phyloP scores from a whole-genome alignment of 192 early-diverging fungal genomes.

The Coemansia sp. region DNA sequence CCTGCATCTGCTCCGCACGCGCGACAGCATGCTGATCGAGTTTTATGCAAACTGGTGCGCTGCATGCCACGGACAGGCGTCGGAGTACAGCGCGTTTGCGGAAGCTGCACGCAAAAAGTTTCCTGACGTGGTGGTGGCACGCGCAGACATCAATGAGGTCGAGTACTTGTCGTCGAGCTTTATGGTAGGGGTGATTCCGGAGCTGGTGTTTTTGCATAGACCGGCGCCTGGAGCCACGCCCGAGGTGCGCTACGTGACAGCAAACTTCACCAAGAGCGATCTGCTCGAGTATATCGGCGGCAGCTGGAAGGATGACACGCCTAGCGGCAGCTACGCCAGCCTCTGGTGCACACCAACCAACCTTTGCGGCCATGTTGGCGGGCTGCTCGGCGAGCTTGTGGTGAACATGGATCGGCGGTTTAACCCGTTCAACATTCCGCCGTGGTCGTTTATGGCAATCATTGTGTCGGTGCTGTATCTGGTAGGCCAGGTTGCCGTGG shows the following conservation, averaged over 20 bases:
- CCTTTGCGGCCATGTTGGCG: conserved; percentile 50
- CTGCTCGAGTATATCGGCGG: conserved; percentile 43
- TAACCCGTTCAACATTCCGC: conserved; percentile 43
- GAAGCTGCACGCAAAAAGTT: conserved; percentile 24
- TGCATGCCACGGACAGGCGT: conserved; percentile 41
- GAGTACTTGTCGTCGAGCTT: conserved; percentile 53
- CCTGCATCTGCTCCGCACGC: conserved; percentile 24
- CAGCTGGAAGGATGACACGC: conserved; percentile 30
- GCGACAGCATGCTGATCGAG: conserved; percentile 40
- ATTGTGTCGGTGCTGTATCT: conserved; percentile 38
- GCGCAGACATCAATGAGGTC: conserved; percentile 34
- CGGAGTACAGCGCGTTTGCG: conserved; percentile 40
- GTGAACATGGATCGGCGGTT: conserved; percentile 26
- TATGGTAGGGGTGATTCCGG: conserved; percentile 43
- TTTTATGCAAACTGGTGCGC: conserved; percentile 54
- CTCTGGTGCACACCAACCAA: conserved; percentile 51
- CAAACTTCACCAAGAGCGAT: conserved; percentile 31
- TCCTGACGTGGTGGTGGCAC: conserved; percentile 37
- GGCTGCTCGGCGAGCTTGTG: conserved; percentile 38
- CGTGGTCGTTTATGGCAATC: conserved; percentile 50
- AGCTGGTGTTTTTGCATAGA: conserved; percentile 39
- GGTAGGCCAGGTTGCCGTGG: conserved; percentile 36
- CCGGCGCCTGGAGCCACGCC: conserved; percentile 21
- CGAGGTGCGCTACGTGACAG: conserved; percentile 36
- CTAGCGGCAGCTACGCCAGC: conserved; percentile 32